Conservation (phyloP, 208 protist genomes). For the Leishmania lainsoni region DNA sequence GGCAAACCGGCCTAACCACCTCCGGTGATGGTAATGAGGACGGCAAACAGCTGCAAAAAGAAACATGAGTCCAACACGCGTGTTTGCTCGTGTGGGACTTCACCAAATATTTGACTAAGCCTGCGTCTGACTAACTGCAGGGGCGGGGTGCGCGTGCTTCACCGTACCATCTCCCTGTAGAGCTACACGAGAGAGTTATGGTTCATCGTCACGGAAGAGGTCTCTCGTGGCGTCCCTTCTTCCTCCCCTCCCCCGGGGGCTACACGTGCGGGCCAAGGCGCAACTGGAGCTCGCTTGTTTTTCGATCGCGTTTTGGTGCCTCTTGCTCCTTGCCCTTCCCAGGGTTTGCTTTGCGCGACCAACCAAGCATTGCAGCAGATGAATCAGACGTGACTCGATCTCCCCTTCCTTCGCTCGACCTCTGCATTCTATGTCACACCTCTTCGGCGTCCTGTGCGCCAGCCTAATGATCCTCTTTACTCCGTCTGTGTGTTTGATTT, state of each 20-base stretch:
- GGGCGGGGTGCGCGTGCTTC: neutral
- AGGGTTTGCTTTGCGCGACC: neutral
- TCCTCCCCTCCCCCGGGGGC: no score
- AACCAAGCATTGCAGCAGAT: neutral
- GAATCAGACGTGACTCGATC: neutral
- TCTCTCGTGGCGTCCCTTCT: neutral
- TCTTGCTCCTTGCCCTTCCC: neutral
- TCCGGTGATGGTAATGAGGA: neutral
- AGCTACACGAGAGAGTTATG: neutral
- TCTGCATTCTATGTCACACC: neutral
- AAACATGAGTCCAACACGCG: neutral
- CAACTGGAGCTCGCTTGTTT: neutral
- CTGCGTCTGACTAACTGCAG: neutral
- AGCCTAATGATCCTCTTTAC: neutral
- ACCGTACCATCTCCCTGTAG: neutral
- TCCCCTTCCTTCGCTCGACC: neutral
- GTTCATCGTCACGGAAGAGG: neutral
- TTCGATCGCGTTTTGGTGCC: no score
- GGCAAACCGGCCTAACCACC: conserved; percentile 33
- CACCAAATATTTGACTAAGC: neutral
- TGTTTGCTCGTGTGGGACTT: neutral
- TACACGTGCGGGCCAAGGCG: neutral
- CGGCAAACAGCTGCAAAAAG: neutral
- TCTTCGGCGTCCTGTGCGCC: neutral
- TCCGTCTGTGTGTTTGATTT: neutral